Evolutionary conservation across 1,284 basidiomycete species (phyloP).

Genomic region (Tylopilus sp.): DNA sequence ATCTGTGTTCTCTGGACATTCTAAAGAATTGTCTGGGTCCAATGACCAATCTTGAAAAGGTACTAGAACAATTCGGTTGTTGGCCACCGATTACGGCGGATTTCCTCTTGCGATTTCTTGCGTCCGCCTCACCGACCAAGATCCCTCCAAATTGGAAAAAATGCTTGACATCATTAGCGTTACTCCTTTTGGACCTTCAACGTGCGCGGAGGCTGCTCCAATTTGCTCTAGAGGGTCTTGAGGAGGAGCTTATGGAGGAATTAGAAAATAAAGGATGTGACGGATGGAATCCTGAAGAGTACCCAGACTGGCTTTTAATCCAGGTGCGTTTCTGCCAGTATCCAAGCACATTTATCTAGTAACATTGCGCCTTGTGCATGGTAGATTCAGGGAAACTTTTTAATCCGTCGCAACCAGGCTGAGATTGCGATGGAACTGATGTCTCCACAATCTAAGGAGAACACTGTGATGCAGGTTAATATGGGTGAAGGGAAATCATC

Average conservation of each 20-base stretch:
- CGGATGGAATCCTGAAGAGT: too few relatives aligned
- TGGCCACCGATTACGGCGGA: slow-evolving; percentile 29
- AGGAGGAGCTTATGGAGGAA: too few relatives aligned
- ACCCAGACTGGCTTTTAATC: background rate
- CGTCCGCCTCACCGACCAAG: too few relatives aligned
- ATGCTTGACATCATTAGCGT: too few relatives aligned
- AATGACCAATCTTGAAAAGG: background rate
- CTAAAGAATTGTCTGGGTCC: background rate
- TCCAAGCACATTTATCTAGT: background rate
- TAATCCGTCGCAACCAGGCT: slow-evolving; percentile 41
- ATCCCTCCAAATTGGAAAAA: too few relatives aligned
- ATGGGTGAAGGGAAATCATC: slow-evolving; percentile 5
- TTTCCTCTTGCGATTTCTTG: slow-evolving; percentile 21
- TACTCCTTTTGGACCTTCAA: too few relatives aligned
- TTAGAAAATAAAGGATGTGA: too few relatives aligned
- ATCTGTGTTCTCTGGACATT: background rate
- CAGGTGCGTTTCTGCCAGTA: background rate
- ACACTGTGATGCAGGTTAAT: background rate
- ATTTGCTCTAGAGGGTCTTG: too few relatives aligned
- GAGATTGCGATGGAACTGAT: slow-evolving; percentile 48
- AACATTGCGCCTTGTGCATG: too few relatives aligned
- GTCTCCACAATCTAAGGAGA: slow-evolving; percentile 28
- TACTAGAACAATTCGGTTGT: background rate
- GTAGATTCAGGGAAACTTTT: slow-evolving; percentile 47
- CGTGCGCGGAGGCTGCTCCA: too few relatives aligned